Evolutionary conservation across 2,329 filamentous ascomycete species (phyloP), one percentile per base, ranked within the genome.

Genomic region (Spiromastix sp.): DNA sequence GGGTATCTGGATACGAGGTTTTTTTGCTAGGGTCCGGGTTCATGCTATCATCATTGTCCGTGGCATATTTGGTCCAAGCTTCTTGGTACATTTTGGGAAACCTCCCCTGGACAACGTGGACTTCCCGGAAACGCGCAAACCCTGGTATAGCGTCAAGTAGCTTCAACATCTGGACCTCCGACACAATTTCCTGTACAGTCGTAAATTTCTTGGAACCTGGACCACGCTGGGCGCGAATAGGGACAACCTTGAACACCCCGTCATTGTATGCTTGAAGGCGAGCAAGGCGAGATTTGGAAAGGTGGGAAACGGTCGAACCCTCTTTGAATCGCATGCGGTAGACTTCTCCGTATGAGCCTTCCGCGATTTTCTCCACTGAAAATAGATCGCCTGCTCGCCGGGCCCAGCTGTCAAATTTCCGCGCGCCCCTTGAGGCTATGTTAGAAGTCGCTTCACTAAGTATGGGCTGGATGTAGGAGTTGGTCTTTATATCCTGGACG

Each of bases 331-430:
- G 40, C 16, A 79, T 56, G 9, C 74, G 71, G 50, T 78, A 79
- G 3, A 81, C 76, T 48, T 79, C 75, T 36, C 73, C 74, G 48
- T 77, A 81, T 1, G 74, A 77, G 2, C 77, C 77, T 51, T 81
- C 76, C 6, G 74, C 75, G 22, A 81, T 70, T 45, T 81, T 81
- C 6, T 63, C 60, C 26, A 79, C 63, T 24, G 63, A 50, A 42
- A 64, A 54, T 46, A 58, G 50, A 22, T 51, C 53, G 4, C 50
- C 57, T 3, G 56, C 57, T 9, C 56, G 50, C 3, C 53, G 49
- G 7, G 60, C 58, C 60, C 60, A 64, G 8, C 52, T 52, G 28
- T 41, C 42, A 32, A 64, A 64, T 27, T 52, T 56, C 28, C 63
- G 60, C 7, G 62, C 52, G 8, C 49, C 51, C 28, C 55, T 50